Percentiles rank a stretch among this genome's conserved stretches.
Evolutionary conservation across 768 basidiomycete genomes (phyloP).

Genomic region (Myochromella boudieri): DNA sequence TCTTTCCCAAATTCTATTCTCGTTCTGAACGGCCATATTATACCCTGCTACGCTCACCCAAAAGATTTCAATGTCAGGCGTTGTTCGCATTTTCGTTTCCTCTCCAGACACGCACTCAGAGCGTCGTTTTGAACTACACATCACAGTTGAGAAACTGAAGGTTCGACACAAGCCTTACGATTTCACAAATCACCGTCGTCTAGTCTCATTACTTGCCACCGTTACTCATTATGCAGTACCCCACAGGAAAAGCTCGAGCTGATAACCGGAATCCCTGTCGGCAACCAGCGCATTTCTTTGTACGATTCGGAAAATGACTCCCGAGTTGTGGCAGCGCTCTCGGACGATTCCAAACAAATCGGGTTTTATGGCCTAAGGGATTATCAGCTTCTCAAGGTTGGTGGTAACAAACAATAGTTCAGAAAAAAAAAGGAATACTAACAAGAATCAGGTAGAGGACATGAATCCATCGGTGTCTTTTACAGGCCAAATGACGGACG

Average conservation of each 20-base stretch:
- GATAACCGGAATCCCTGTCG: conserved; percentile 85
- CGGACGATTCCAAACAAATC: conserved; percentile 66
- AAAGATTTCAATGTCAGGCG: conserved; percentile 22
- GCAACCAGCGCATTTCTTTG: conserved; percentile 69
- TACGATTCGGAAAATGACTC: conserved; percentile 56
- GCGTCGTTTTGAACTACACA: conserved; percentile 74
- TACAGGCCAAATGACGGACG: conserved; percentile 84
- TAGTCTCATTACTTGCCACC: conserved; percentile 7
- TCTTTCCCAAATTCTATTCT: neutral
- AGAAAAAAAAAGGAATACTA: no score
- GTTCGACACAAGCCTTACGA: conserved; percentile 44
- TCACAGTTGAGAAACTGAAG: conserved; percentile 81
- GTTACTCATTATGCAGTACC: conserved; percentile 14
- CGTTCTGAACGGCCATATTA: no score
- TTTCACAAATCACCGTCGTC: neutral
- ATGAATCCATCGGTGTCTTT: conserved; percentile 72
- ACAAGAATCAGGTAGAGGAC: conserved; percentile 77
- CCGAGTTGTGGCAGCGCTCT: conserved; percentile 50
- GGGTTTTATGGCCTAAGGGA: conserved; percentile 75
- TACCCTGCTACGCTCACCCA: no score
- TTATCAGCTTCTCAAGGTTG: conserved; percentile 80
- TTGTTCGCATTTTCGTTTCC: conserved; percentile 58
- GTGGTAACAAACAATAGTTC: no score
- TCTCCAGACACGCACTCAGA: conserved; percentile 93
- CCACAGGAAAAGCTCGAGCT: conserved; percentile 76